phyloP scores from a whole-genome alignment of 352 stramenopile genomes.

The Pythium rishiriense region DNA sequence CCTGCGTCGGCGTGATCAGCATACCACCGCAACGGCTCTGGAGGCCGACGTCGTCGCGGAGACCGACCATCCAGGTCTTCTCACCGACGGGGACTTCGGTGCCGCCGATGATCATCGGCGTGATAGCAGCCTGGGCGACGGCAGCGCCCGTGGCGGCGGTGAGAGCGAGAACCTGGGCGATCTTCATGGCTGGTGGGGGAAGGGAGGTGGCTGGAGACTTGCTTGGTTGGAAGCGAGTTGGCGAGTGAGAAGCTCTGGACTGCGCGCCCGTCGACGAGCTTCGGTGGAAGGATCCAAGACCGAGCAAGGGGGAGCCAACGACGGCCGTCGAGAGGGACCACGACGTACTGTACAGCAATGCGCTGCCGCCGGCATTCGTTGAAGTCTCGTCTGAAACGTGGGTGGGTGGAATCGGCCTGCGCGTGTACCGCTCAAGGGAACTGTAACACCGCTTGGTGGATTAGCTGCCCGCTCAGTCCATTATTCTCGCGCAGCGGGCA shows the following conservation, averaged over 20 bases:
- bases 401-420: neutral
- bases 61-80: conserved; percentile 24
- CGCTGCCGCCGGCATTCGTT: neutral
- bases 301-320: too few species aligned
- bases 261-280: neutral
- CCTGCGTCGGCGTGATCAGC: conserved; percentile 30
- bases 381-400: neutral
- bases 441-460: too few species aligned
- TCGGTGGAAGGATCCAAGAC: neutral
- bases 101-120: conserved; percentile 18
- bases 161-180: conserved; percentile 6
- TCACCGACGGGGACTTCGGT: conserved; percentile 23
- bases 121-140: conserved; percentile 1
- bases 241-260: neutral
- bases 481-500: too few species aligned
- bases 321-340: too few species aligned
- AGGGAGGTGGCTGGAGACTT: neutral
- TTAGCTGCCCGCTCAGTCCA: too few species aligned
- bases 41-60: conserved; percentile 4
- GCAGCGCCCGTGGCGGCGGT: conserved; percentile 1
- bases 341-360: too few species aligned
- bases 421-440: too few species aligned
- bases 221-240: neutral
- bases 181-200: conserved; percentile 8
- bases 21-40: conserved; percentile 26